Percentiles rank a stretch among this genome's conserved stretches.
These are phyloP conservation scores for Tylopilus balloui DNA, from an alignment of 768 basidiomycete genomes.

Conservation along the genomic window DNA sequence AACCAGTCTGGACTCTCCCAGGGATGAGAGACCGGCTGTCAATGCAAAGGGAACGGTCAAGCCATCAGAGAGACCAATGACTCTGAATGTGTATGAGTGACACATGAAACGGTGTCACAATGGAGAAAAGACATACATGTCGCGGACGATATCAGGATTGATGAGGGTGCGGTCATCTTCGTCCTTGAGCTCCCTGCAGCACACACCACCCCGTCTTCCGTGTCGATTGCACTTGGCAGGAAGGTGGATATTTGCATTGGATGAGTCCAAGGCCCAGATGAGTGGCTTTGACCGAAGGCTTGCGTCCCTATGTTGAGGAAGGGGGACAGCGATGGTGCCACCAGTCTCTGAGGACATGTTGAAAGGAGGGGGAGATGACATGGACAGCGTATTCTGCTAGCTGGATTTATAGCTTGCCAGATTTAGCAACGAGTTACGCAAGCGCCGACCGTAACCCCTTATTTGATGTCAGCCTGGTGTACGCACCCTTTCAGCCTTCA, in stretches of 20 bases:
- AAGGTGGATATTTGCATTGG: conserved; percentile 42
- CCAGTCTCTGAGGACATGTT: conserved; percentile 20
- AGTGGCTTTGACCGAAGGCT: conserved; percentile 38
- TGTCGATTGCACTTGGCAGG: conserved; percentile 56
- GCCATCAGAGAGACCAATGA: conserved; percentile 89
- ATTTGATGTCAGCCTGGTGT: too few species aligned
- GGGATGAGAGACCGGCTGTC: conserved; percentile 81
- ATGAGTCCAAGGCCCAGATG: conserved; percentile 59
- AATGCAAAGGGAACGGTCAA: conserved; percentile 90
- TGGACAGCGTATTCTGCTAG: neutral
- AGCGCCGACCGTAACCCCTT: too few species aligned
- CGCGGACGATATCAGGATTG: conserved; percentile 83
- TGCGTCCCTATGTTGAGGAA: conserved; percentile 16
- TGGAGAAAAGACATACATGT: conserved; percentile 53
- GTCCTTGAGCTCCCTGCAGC: conserved; percentile 84
- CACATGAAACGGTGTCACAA: neutral
- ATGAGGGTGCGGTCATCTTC: conserved; percentile 77
- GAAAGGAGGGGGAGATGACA: neutral
- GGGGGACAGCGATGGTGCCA: conserved; percentile 15
- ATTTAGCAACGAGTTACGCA: neutral
- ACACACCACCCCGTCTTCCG: conserved; percentile 57
- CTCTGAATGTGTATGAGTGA: conserved; percentile 38
- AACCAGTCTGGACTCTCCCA: conserved; percentile 88
- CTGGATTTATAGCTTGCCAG: conserved; percentile 11
- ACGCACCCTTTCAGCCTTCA: too few species aligned